These are phyloP conservation scores for Pachysandra terminalis DNA, from an alignment of 164 flowering plant species.

Conservation along the genomic window DNA sequence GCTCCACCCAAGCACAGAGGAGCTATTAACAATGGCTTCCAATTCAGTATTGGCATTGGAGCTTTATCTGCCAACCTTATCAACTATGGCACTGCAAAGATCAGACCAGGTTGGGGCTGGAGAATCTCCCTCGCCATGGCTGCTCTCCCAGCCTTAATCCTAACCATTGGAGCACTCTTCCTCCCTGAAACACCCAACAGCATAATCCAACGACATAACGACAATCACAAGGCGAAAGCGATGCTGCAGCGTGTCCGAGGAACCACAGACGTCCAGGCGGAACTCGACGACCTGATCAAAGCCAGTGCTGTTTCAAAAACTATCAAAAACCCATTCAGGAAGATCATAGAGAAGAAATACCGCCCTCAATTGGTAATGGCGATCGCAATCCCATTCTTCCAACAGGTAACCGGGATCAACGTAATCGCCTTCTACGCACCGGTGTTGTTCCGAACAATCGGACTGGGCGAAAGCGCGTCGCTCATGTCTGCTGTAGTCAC, in stretches of 20 bases:
- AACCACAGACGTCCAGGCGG: constrained; percentile 42
- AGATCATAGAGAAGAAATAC: constrained; percentile 22
- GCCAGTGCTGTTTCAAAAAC: constrained; percentile 27
- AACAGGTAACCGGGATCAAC: constrained; percentile 44
- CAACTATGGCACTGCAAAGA: constrained; percentile 40
- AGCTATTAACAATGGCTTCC: constrained; percentile 60
- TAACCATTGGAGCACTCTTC: constrained; percentile 37
- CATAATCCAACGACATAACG: constrained; percentile 25
- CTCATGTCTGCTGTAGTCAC: constrained; percentile 28
- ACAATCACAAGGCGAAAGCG: constrained; percentile 22
- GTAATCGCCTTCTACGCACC: constrained; percentile 47
- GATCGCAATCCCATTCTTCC: constrained; percentile 38
- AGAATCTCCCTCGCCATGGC: constrained; percentile 43
- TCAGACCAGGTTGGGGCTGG: constrained; percentile 43
- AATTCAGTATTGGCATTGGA: constrained; percentile 47
- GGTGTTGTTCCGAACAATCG: constrained; percentile 32
- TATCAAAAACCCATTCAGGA: constrained; percentile 21
- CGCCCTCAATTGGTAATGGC: constrained; percentile 44
- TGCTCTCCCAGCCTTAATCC: constrained; percentile 37
- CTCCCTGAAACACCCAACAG: constrained; percentile 56
- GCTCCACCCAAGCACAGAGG: constrained; percentile 59
- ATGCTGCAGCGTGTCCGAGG: constrained; percentile 49
- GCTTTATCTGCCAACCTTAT: constrained; percentile 28
- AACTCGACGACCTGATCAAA: constrained; percentile 42
- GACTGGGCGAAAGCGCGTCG: constrained; percentile 34